Conservation (phyloP, 345 rosid genomes). For the Cardamine occulta region DNA sequence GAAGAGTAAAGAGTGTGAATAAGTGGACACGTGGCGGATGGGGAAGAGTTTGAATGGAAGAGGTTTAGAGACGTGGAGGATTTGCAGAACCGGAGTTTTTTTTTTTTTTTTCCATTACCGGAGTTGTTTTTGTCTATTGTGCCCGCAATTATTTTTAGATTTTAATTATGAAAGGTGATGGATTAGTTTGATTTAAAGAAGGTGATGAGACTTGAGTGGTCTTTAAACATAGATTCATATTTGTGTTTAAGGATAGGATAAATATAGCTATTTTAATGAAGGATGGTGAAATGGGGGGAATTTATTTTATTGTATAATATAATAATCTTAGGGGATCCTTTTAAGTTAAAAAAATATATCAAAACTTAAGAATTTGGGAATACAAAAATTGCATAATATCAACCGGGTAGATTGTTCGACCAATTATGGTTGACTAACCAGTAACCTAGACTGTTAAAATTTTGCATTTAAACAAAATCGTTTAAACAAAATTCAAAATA, state of each 20-base stretch:
- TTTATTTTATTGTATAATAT: neutral
- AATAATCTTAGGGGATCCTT: neutral
- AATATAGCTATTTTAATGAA: neutral
- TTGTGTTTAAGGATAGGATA: neutral
- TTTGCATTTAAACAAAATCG: neutral
- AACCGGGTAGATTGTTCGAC: neutral
- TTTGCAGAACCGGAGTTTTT: neutral
- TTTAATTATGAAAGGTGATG: neutral
- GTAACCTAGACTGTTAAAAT: neutral
- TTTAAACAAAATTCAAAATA: neutral
- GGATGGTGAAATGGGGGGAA: neutral
- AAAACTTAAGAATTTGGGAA: neutral
- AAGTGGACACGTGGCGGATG: conserved; percentile 35
- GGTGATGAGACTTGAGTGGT: no score
- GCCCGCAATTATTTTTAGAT: neutral
- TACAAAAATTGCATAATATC: neutral
- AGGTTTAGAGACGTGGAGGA: conserved; percentile 38
- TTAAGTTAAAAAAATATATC: neutral
- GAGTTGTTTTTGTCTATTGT: conserved; percentile 13
- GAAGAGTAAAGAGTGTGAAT: conserved; percentile 17
- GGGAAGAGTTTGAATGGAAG: conserved; percentile 20
- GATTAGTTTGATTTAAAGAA: neutral
- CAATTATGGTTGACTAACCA: neutral
- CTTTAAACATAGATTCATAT: no score
- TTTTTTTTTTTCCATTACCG: neutral